Base-by-base conservation (phyloP, 2,329 filamentous ascomycete genomes). In the Thermoascus crustaceus region DNA sequence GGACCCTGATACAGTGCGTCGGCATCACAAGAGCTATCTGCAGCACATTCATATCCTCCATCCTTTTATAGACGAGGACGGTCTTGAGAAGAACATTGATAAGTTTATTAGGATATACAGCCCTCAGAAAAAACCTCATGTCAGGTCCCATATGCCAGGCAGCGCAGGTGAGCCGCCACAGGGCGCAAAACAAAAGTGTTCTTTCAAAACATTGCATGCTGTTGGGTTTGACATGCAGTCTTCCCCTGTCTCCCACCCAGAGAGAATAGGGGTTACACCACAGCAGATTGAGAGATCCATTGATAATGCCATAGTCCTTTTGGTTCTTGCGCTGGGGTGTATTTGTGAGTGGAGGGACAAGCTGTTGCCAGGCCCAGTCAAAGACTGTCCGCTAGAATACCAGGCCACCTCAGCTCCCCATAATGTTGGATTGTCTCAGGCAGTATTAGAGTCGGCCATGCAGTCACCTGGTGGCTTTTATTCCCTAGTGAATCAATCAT, bases 241-340 rank as follows among this genome's bases (percentile, higher is more conserved):
- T n/a, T n/a, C n/a, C 13, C 35, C 44, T 19, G 34, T 37, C 17
- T 35, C 38, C 3, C 43, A 36, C 18, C 27, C 39, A 1, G 43
- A 50, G n/a, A 29, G 25, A 3, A 18, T 36, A 4, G 8, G n/a
- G n/a, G n/a, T 36, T 5, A 9, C 35, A 14, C 38, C 41, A 26
- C 42, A 38, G 14, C 44, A 49, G n/a, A 60, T 69, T 13, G 63
- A 65, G 30, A 58, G 80, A 35, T 85, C 82, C 5, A 78, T 91
- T 10, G 74, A 79, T 35, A 94, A 85, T 46, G 87, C 87, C 0
- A 71, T 96, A 24, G 76, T 95, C 1, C 71, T 95, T 2, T 69
- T 89, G 3, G 77, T 94, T 1, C 69, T 96, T 35, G 89, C 89
- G 0, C 66, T 98, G 4, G 91, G 91, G 11, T 87, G 86, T 52